These are phyloP conservation scores for Leccinum barrowsii DNA, from an alignment of 768 basidiomycete genomes.

Conservation along the genomic window DNA sequence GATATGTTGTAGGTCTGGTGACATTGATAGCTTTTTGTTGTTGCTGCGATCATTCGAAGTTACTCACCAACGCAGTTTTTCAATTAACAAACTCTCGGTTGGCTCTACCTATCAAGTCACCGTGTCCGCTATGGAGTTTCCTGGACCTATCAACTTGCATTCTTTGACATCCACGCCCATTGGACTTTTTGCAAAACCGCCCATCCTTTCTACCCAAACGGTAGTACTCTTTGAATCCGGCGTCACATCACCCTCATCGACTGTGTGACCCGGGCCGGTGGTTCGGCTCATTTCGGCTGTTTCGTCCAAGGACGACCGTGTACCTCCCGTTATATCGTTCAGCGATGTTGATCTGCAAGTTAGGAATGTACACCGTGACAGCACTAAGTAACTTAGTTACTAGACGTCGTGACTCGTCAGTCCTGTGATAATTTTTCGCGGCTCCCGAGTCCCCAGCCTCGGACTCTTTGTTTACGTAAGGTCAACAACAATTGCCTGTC, in stretches of 20 bases:
- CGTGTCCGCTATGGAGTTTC: background rate
- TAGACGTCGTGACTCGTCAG: too few species aligned
- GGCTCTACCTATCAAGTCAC: background rate
- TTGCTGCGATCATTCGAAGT: constrained; percentile 58
- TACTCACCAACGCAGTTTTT: constrained; percentile 43
- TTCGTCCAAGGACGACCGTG: constrained; percentile 67
- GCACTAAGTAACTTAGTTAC: too few species aligned
- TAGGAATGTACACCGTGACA: too few species aligned
- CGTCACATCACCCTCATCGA: background rate
- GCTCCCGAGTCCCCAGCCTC: too few species aligned
- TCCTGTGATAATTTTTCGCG: too few species aligned
- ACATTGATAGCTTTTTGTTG: constrained; percentile 50
- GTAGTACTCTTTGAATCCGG: constrained; percentile 34
- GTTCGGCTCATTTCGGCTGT: constrained; percentile 62
- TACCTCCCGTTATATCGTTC: constrained; percentile 79
- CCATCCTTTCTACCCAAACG: constrained; percentile 58
- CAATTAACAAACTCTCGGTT: constrained; percentile 23
- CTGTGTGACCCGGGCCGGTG: constrained; percentile 46
- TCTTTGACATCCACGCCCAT: constrained; percentile 5
- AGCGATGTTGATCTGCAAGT: constrained; percentile 59
- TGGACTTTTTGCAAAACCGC: constrained; percentile 36
- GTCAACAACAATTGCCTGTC: too few species aligned
- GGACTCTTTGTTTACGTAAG: too few species aligned
- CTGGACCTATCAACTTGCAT: background rate
- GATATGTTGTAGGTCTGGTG: constrained; percentile 38